Evolutionary conservation across 2,329 filamentous ascomycete genomes (phyloP).

Genomic region (Cladobotryum mycophilum): DNA sequence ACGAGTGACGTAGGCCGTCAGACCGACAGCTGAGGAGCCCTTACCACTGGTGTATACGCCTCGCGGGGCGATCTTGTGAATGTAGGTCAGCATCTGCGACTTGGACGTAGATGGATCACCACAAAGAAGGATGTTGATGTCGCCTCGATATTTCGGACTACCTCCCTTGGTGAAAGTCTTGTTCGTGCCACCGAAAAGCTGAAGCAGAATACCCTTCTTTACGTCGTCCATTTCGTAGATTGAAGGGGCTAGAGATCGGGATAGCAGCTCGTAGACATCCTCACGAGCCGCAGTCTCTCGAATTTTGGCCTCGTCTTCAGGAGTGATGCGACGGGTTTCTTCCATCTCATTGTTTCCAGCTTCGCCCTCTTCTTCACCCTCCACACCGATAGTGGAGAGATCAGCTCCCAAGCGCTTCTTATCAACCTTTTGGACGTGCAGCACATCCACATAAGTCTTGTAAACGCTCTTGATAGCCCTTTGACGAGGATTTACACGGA

Average conservation of each 20-base stretch:
- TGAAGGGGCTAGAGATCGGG: slow-evolving; percentile 85
- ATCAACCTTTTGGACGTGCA: slow-evolving; percentile 95
- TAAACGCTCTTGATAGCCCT: slow-evolving; percentile 90
- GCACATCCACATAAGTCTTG: slow-evolving; percentile 94
- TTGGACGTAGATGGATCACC: slow-evolving; percentile 96
- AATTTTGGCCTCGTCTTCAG: slow-evolving; percentile 88
- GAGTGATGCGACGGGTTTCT: slow-evolving; percentile 73
- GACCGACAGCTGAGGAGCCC: slow-evolving; percentile 73
- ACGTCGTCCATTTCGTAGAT: slow-evolving; percentile 98
- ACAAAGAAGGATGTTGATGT: slow-evolving; percentile 95
- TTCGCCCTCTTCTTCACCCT: slow-evolving; percentile 60
- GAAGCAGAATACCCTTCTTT: slow-evolving; percentile 95
- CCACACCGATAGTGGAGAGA: slow-evolving; percentile 75
- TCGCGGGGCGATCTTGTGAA: slow-evolving; percentile 95
- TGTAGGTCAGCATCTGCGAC: slow-evolving; percentile 87
- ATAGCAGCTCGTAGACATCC: slow-evolving; percentile 89
- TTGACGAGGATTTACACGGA: slow-evolving; percentile 89
- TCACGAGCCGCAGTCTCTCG: slow-evolving; percentile 68
- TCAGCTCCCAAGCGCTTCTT: slow-evolving; percentile 92
- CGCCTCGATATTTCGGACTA: slow-evolving; percentile 89
- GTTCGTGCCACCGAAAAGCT: slow-evolving; percentile 95
- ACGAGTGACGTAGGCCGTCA: slow-evolving; percentile 74
- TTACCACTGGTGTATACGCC: slow-evolving; percentile 77
- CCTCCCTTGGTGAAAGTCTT: slow-evolving; percentile 96
- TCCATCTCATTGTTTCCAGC: slow-evolving; percentile 70